Evolutionary conservation across 2,329 filamentous ascomycete genomes (phyloP), one percentile per base, ranked within the genome.

Genomic region (Stemphylium vesicarium): DNA sequence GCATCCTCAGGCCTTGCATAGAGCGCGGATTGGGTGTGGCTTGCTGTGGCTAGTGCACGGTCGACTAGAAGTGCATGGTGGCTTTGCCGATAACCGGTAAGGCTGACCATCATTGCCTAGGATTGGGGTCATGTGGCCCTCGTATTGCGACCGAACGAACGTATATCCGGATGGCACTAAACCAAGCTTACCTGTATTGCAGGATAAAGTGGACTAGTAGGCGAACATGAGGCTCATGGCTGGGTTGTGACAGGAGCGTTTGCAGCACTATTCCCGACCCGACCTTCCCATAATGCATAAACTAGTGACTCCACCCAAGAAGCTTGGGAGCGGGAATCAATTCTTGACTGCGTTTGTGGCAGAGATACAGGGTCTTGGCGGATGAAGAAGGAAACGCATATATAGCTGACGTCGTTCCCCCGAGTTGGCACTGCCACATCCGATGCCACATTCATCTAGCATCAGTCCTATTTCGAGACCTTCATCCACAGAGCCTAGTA

Each of bases 1-100:
- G 46, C 52, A 51, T 43, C 16, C 26, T 38, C 18, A 45, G 29
- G 31, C 35, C 9, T 8, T 26, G 13, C n/a, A 22, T 9, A 12
- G 32, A 12, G 22, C 55, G 29, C 32, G 56, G 64, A 68, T 67
- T 68, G 63, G 64, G 48, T 66, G 64, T 67, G 64, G 64, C 64
- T 41, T 60, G 50, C 16, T 56, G 64, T 66, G 63, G 64, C 63
- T 65, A 53, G 60, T 64, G 64, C 66, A 69, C 66, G 60, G 60
- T 40, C 62, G 57, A 41, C 53, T 53, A 56, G 50, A 39, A 55
- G 56, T 53, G 47, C 46, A 60, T 22, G 44, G 57, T 54, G 59
- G 57, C 57, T 26, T 35, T 54, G 51, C 51, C 51, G 51, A 37
- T 39, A 31, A 20, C 40, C 51, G 33, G 60, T 59, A 65, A 69